These are phyloP conservation scores for Bathelium albidoporum DNA, from an alignment of 495 filamentous ascomycete genomes.

Conservation along the genomic window DNA sequence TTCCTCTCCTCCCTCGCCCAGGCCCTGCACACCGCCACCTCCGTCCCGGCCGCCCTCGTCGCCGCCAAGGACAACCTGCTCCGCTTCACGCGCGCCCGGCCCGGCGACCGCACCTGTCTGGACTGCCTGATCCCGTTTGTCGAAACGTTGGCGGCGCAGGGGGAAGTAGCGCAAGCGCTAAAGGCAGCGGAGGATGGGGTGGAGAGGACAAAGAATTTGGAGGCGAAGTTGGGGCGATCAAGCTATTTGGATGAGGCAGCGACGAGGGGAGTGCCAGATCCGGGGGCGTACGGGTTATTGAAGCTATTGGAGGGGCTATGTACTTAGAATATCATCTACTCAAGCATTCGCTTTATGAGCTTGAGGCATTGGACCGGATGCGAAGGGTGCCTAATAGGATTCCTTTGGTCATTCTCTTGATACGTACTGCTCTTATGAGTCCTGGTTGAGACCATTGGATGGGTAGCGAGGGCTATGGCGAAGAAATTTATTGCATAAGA, in stretches of 20 bases:
- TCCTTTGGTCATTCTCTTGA: background rate
- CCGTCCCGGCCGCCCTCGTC: constrained; percentile 10
- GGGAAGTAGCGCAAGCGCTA: constrained; percentile 12
- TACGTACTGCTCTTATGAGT: background rate
- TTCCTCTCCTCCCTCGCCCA: constrained; percentile 17
- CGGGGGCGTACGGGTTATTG: constrained; percentile 20
- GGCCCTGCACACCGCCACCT: constrained; percentile 8
- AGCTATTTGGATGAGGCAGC: constrained; percentile 20
- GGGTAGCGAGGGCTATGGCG: background rate
- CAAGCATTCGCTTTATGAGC: background rate
- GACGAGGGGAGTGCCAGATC: constrained; percentile 21
- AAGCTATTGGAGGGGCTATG: constrained; percentile 19
- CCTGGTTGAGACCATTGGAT: background rate
- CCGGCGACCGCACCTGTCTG: constrained; percentile 23
- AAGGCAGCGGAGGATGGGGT: constrained; percentile 13
- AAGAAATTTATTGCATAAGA: background rate
- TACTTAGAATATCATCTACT: too few species aligned
- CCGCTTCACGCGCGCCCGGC: constrained; percentile 16
- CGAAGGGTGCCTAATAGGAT: background rate
- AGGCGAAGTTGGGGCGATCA: constrained; percentile 20
- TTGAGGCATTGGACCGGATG: background rate
- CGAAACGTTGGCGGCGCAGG: constrained; percentile 11
- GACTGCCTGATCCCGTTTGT: constrained; percentile 24
- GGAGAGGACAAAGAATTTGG: constrained; percentile 20
- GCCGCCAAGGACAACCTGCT: constrained; percentile 17